phyloP scores from a whole-genome alignment of 768 basidiomycete species.

The Phylloporus sp. region DNA sequence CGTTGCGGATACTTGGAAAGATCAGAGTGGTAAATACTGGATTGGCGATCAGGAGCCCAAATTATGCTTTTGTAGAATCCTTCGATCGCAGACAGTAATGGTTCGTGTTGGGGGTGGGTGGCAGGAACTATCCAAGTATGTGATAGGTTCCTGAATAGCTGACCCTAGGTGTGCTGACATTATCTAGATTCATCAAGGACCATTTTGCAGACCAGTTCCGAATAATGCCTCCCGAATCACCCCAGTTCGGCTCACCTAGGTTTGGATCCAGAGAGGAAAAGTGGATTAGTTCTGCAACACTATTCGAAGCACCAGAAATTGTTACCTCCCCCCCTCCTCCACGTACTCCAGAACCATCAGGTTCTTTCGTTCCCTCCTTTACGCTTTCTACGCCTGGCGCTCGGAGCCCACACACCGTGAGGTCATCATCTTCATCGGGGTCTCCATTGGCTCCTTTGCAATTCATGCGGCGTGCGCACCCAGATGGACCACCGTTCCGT shows the following conservation, averaged over 20 bases:
- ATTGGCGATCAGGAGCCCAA: slow-evolving; percentile 90
- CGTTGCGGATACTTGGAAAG: slow-evolving; percentile 82
- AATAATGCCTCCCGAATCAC: slow-evolving; percentile 59
- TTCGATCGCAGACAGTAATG: slow-evolving; percentile 92
- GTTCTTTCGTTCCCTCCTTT: slow-evolving; percentile 60
- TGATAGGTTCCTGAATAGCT: slow-evolving; percentile 9
- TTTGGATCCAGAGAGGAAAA: slow-evolving; percentile 56
- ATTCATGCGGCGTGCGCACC: slow-evolving; percentile 78
- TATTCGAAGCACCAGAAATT: slow-evolving; percentile 54
- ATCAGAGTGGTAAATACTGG: slow-evolving; percentile 94
- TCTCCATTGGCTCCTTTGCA: slow-evolving; percentile 80
- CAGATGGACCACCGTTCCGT: slow-evolving; percentile 47
- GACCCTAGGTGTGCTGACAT: slow-evolving; percentile 1
- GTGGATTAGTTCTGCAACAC: slow-evolving; percentile 79
- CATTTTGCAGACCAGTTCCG: slow-evolving; percentile 85
- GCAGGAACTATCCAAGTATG: slow-evolving; percentile 86
- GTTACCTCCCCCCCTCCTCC: slow-evolving; percentile 40
- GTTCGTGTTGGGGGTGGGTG: slow-evolving; percentile 95
- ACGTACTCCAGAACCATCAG: slow-evolving; percentile 64
- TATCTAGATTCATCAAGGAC: slow-evolving; percentile 72
- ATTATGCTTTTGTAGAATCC: slow-evolving; percentile 87
- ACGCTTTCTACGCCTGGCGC: slow-evolving; percentile 49
- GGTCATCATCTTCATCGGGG: slow-evolving; percentile 56
- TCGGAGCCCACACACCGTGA: slow-evolving; percentile 43
- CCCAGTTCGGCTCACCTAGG: slow-evolving; percentile 39